phyloP scores from a whole-genome alignment of 495 filamentous ascomycete species.

The Xylaria venustula region DNA sequence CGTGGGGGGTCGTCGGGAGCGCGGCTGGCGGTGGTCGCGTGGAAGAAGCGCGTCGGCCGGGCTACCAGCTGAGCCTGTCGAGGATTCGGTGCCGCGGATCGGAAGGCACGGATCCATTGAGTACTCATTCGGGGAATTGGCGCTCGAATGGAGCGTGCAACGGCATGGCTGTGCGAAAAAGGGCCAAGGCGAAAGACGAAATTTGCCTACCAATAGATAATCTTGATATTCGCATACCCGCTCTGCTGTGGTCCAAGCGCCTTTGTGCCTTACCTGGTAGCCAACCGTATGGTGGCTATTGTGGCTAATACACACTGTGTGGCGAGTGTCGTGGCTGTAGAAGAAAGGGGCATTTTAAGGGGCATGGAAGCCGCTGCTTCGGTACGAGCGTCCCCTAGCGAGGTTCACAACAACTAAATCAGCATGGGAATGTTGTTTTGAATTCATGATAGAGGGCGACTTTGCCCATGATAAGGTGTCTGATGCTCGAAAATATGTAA shows the following conservation, averaged over 20 bases:
- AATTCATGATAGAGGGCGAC: not conserved
- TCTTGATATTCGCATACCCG: not conserved
- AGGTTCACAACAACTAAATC: slow-evolving; percentile 4
- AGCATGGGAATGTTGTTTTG: not conserved
- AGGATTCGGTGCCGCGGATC: slow-evolving; percentile 32
- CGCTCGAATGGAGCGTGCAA: slow-evolving; percentile 33
- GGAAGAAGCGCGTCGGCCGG: slow-evolving; percentile 31
- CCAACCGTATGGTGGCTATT: too few species aligned
- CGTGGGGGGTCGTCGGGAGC: slow-evolving; percentile 26
- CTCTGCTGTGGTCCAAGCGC: slow-evolving; percentile 26
- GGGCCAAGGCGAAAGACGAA: not conserved
- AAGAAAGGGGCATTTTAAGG: too few species aligned
- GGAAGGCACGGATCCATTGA: slow-evolving; percentile 32
- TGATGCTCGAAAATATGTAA: not conserved
- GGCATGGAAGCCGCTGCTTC: too few species aligned
- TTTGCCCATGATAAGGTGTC: not conserved
- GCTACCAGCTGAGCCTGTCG: slow-evolving; percentile 24
- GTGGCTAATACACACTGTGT: too few species aligned
- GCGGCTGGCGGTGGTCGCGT: slow-evolving; percentile 26
- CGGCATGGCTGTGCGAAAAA: slow-evolving; percentile 23
- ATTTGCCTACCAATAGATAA: not conserved
- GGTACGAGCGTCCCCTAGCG: not conserved
- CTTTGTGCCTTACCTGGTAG: not conserved
- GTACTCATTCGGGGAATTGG: slow-evolving; percentile 43
- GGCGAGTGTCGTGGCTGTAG: too few species aligned